Conservation (phyloP, 345 rosid genomes). For the Moricandia moricandioides region DNA sequence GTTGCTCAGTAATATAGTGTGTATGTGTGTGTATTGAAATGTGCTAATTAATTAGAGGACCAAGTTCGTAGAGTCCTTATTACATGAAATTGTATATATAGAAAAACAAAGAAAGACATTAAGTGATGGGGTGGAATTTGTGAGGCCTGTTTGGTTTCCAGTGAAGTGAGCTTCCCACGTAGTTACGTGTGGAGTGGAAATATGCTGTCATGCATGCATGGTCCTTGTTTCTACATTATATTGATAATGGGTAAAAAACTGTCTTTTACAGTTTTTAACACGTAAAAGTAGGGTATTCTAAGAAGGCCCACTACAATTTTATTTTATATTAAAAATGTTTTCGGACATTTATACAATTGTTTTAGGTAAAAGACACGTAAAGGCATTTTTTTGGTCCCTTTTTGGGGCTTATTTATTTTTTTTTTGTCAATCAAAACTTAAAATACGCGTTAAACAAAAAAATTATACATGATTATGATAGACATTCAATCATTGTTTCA, state of each 20-base stretch:
- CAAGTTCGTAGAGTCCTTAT: neutral
- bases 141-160: conserved; percentile 23
- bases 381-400: no score
- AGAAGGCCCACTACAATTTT: neutral
- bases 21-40: neutral
- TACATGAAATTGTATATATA: conserved; percentile 24
- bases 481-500: neutral
- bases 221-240: neutral
- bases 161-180: conserved; percentile 36
- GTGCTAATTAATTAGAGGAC: neutral
- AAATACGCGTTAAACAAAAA: no score
- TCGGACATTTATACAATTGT: neutral
- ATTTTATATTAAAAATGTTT: neutral
- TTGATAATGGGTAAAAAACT: neutral
- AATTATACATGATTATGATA: neutral
- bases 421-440: no score
- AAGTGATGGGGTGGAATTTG: conserved; percentile 2
- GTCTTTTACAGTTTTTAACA: neutral
- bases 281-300: neutral
- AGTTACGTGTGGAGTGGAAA: conserved; percentile 26
- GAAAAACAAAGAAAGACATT: conserved; percentile 3
- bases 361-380: no score
- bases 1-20: neutral
- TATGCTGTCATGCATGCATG: conserved; percentile 39
- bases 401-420: neutral